Base-by-base conservation (phyloP, 1,284 basidiomycete species). In the Cutaneotrichosporon sp. region DNA sequence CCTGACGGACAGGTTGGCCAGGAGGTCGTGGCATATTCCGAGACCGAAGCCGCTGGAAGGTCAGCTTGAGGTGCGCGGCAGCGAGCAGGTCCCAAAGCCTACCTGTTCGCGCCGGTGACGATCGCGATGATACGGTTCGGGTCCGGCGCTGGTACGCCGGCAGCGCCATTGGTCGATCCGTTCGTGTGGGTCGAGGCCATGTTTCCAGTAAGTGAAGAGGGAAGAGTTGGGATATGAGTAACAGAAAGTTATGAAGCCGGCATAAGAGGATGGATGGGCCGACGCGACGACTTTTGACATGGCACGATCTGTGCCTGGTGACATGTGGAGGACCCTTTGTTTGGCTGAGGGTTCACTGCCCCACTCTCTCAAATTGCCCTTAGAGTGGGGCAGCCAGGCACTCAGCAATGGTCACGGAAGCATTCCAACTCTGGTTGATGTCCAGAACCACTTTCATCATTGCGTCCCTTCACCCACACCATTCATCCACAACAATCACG, bases 1-100 rank as follows among this genome's bases (percentile, higher is more conserved):
- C 1, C 65, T 60, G 16, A 65, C 57, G 5, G 82, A 82, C 19
- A 92, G 78, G 65, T 89, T 85, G 57, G 78, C 72, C 43, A 93
- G 79, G 7, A 94, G 80, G 46, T 88, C 84, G 54, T 87, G 82
- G 74, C 89, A 91, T 45, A 89, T 85, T 2, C 87, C 89, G 65
- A 86, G 85, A 11, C 90, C 90, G 26, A 92, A 80, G 51, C 90
- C 90, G 47, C 90, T 92, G 68, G 3, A 45, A 17, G 53, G 39
- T 19, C 50, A 57, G 26, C 27, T 20, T 8, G 9, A n/a, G n/a
- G n/a, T n/a, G 19, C 17, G 9, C 29, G 29, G 29, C 10, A 4
- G 37, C 20, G 20, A 9, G 19, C 17, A 22, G 37, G 20, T 10
- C 14, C n/a, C 5, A 16, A n/a, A 5, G 19, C 80, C 37, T 61